Percentiles rank a stretch among this genome's conserved stretches.
These are phyloP conservation scores for Lentinula sp. DNA, from an alignment of 768 basidiomycete species.

Conservation along the genomic window DNA sequence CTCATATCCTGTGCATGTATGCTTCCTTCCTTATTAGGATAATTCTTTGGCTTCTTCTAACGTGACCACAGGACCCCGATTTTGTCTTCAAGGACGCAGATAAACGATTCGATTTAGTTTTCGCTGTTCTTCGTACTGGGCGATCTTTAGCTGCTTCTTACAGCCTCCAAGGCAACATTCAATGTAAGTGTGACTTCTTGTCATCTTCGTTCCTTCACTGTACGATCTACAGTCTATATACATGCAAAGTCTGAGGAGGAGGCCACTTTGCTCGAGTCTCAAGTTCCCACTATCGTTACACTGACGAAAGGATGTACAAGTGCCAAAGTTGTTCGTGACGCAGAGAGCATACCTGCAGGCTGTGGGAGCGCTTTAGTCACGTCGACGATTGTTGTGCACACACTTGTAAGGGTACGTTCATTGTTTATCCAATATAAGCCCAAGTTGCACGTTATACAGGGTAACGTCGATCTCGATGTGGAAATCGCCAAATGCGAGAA, in stretches of 20 bases:
- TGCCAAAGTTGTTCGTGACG: constrained; percentile 57
- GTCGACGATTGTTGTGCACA: constrained; percentile 67
- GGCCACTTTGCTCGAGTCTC: constrained; percentile 62
- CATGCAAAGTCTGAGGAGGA: constrained; percentile 61
- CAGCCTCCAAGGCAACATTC: constrained; percentile 80
- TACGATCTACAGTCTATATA: constrained; percentile 59
- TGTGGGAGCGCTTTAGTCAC: constrained; percentile 83
- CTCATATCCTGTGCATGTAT: constrained; percentile 71
- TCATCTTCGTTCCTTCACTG: background rate
- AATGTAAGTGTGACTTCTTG: constrained; percentile 41
- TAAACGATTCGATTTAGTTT: constrained; percentile 80
- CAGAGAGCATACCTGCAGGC: constrained; percentile 74
- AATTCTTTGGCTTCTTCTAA: background rate
- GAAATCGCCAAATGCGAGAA: constrained; percentile 90
- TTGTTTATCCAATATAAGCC: background rate
- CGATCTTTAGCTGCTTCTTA: constrained; percentile 88
- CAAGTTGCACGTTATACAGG: constrained; percentile 37
- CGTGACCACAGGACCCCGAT: constrained; percentile 41
- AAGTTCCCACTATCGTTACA: constrained; percentile 68
- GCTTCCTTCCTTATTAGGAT: constrained; percentile 22
- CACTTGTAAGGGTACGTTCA: constrained; percentile 73
- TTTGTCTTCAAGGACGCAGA: constrained; percentile 71
- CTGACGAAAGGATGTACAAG: constrained; percentile 87
- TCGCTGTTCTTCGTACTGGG: constrained; percentile 69
- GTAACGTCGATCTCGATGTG: constrained; percentile 81